phyloP scores from a whole-genome alignment of 2,329 filamentous ascomycete genomes.

The Eurotiales sp. region DNA sequence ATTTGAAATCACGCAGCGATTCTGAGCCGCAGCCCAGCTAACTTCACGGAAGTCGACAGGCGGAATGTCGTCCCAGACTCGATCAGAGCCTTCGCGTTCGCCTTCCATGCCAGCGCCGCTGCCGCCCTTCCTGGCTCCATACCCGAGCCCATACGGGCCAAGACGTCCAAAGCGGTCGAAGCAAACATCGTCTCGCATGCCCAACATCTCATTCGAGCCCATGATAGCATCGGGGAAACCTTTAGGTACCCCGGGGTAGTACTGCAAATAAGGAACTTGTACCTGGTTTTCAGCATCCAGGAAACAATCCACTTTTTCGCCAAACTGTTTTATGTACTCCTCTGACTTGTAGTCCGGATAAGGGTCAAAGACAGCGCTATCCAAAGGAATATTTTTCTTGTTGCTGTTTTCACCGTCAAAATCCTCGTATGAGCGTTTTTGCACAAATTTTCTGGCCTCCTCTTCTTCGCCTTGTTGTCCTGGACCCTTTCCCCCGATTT shows the following conservation, averaged over 20 bases:
- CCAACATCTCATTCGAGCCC: slow-evolving; percentile 81
- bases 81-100: slow-evolving; percentile 73
- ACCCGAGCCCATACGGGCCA: slow-evolving; percentile 86
- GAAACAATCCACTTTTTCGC: slow-evolving; percentile 70
- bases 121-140: slow-evolving; percentile 72
- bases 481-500: slow-evolving; percentile 31
- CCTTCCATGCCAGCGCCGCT: slow-evolving; percentile 81
- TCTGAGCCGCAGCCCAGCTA: slow-evolving; percentile 75
- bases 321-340: slow-evolving; percentile 55
- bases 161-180: slow-evolving; percentile 88
- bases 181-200: slow-evolving; percentile 78
- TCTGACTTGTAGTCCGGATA: slow-evolving; percentile 62
- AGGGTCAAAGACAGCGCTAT: slow-evolving; percentile 60
- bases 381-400: neutral
- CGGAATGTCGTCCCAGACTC: slow-evolving; percentile 67
- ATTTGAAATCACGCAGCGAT: slow-evolving; percentile 69
- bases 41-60: slow-evolving; percentile 74
- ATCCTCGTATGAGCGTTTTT: slow-evolving; percentile 5
- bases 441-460: slow-evolving; percentile 23
- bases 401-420: too few relatives aligned
- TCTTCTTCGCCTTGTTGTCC: slow-evolving; percentile 32
- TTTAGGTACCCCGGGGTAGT: slow-evolving; percentile 71
- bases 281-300: slow-evolving; percentile 65
- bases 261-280: slow-evolving; percentile 64
- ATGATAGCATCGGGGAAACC: slow-evolving; percentile 82